Evolutionary conservation across 2,329 filamentous ascomycete species (phyloP).

Genomic region (Aspergillus sojae): DNA sequence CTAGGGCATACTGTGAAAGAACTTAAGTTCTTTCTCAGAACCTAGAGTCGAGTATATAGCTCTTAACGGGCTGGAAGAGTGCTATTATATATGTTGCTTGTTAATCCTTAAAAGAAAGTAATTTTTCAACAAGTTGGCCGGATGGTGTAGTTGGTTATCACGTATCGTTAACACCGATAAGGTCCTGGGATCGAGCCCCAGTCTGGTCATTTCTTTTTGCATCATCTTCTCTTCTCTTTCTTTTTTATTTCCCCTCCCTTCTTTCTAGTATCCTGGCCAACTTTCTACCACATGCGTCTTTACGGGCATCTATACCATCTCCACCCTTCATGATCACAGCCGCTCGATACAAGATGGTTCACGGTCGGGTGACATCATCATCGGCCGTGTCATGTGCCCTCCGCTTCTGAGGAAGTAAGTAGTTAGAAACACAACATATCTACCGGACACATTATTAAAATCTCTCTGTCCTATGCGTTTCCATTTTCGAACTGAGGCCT

Average conservation of each 20-base stretch:
- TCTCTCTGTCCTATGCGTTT: background rate
- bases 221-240: background rate
- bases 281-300: background rate
- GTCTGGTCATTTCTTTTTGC: constrained; percentile 5
- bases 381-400: constrained; percentile 10
- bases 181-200: constrained; percentile 7
- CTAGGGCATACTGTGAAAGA: background rate
- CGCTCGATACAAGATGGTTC: background rate
- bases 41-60: no score
- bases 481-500: background rate
- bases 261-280: background rate
- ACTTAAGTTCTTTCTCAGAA: no score
- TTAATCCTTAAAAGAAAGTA: background rate
- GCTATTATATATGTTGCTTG: no score
- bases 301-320: background rate
- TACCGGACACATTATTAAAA: background rate
- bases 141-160: constrained; percentile 8
- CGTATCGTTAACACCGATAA: constrained; percentile 6
- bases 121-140: background rate
- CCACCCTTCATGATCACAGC: no score
- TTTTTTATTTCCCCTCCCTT: background rate
- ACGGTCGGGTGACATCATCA: constrained; percentile 31
- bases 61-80: no score
- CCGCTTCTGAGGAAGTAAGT: background rate
- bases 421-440: background rate